Conservation (phyloP, 306 rosid species). For the Astragalus glycyphyllos region DNA sequence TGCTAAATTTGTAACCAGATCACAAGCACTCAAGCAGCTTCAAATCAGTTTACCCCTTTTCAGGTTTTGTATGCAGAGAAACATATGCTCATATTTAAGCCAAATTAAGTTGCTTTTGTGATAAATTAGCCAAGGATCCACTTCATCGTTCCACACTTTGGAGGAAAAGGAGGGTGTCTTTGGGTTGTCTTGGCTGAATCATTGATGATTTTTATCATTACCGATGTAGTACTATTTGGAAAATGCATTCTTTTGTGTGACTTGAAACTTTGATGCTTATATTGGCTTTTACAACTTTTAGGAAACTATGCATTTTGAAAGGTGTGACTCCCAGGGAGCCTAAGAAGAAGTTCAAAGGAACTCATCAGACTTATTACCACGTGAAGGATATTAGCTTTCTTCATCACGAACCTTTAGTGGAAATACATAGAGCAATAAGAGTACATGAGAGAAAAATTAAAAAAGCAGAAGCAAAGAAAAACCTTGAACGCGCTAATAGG, state of each 20-base stretch:
- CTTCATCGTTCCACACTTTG: background rate
- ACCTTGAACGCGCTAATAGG: constrained; percentile 67
- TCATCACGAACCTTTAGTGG: constrained; percentile 86
- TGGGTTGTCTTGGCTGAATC: background rate
- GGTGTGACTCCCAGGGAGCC: constrained; percentile 94
- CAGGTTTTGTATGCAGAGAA: constrained; percentile 57
- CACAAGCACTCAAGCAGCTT: constrained; percentile 84
- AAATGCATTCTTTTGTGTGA: background rate
- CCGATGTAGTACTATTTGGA: background rate
- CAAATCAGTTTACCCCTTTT: constrained; percentile 82
- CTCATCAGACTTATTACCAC: constrained; percentile 89
- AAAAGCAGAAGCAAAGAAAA: constrained; percentile 88
- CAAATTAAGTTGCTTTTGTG: background rate
- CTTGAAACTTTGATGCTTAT: constrained; percentile 2
- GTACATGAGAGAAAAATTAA: constrained; percentile 78
- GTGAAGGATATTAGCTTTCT: constrained; percentile 89
- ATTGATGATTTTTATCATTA: background rate
- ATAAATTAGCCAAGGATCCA: background rate
- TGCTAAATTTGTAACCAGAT: constrained; percentile 81
- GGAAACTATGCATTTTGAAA: constrained; percentile 91
- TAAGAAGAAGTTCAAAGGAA: constrained; percentile 92
- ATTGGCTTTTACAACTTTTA: constrained; percentile 42
- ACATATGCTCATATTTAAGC: background rate
- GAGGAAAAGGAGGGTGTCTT: background rate
- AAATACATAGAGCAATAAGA: constrained; percentile 69